Evolutionary conservation across 2,329 filamentous ascomycete genomes (phyloP).

Genomic region (Neonectria hederae): DNA sequence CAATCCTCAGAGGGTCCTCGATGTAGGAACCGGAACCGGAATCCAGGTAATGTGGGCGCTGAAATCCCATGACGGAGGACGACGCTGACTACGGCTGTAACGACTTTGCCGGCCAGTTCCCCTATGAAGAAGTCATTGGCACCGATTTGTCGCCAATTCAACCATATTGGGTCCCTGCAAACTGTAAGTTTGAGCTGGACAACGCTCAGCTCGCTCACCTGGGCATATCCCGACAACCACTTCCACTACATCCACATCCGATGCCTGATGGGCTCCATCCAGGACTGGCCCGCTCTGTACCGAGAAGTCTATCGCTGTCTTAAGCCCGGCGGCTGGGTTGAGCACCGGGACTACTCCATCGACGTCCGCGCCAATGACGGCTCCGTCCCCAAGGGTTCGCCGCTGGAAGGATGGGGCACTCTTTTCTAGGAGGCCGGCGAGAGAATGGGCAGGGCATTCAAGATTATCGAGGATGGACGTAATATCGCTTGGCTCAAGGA

Average conservation of each 20-base stretch:
- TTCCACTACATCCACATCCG: conserved; percentile 70
- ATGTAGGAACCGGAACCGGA: conserved; percentile 66
- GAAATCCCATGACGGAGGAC: conserved; percentile 34
- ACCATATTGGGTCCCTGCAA: conserved; percentile 55
- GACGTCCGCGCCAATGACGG: conserved; percentile 41
- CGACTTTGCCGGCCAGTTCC: conserved; percentile 56
- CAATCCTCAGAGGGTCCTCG: conserved; percentile 44
- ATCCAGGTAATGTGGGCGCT: conserved; percentile 58
- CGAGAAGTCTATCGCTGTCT: conserved; percentile 59
- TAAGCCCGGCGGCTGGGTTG: conserved; percentile 60
- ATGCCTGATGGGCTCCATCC: conserved; percentile 62
- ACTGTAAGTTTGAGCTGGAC: conserved; percentile 54
- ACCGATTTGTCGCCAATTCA: conserved; percentile 57
- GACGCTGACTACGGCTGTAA: conserved; percentile 46
- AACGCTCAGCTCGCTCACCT: conserved; percentile 41
- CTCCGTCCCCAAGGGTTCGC: conserved; percentile 37
- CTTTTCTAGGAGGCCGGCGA: conserved; percentile 40
- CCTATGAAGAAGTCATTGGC: conserved; percentile 55
- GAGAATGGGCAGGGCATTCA: conserved; percentile 42
- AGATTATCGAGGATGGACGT: conserved; percentile 36
- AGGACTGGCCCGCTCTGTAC: conserved; percentile 64
- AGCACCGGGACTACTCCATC: conserved; percentile 41
- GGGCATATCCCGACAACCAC: conserved; percentile 39
- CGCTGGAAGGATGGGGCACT: conserved; percentile 27
- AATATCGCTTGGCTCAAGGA: conserved; percentile 35